Evolutionary conservation across 228 moss, liverwort and hornwort species (phyloP), one percentile per base, ranked within the genome.

Genomic region (Sphagnum fallax): DNA sequence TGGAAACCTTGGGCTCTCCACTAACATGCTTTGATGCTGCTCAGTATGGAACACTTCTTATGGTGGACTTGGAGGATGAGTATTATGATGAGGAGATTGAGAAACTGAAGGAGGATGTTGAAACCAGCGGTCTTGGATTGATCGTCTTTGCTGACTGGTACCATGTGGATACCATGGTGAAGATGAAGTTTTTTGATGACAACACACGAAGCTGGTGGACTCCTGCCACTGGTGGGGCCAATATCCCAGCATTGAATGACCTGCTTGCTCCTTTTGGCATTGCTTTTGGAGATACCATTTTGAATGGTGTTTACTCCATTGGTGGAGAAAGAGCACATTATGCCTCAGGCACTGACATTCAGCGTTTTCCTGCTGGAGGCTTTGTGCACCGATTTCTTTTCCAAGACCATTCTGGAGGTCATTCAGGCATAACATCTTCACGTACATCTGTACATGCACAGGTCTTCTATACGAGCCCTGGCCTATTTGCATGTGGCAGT

Each of bases 121-220:
- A 91, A 74, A 74, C 49, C 11, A 88, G 71, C 65, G 94, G 94
- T 14, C 81, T 94, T 18, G 94, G 94, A 64, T 74, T 94, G 47
- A 84, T 94, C 49, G 94, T 94, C 63, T 94, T 89, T 72, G 94
- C 91, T 60, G 94, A 94, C 74, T 94, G 94, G 91, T 94, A 94
- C 71, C 94, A 94, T 77, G 89, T 94, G 62, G 94, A 91, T 12
- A 94, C 94, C 6, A 94, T 94, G 94, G 82, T 94, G 55, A 94
- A 94, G 76, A 94, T 94, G 94, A 88, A 78, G 83, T 94, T 94
- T 57, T 94, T 91, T 73, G 94, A 94, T 76, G 94, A 94, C 70
- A 94, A 94, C 66, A 91, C 94, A 67, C 89, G 94, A 71, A 94
- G 91, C 76, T 91, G 91, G 94, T 94, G 94, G 94, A 94, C 94